Evolutionary conservation across 768 basidiomycete genomes (phyloP), one percentile per base, ranked within the genome.

Genomic region (Exsudoporus frostii): DNA sequence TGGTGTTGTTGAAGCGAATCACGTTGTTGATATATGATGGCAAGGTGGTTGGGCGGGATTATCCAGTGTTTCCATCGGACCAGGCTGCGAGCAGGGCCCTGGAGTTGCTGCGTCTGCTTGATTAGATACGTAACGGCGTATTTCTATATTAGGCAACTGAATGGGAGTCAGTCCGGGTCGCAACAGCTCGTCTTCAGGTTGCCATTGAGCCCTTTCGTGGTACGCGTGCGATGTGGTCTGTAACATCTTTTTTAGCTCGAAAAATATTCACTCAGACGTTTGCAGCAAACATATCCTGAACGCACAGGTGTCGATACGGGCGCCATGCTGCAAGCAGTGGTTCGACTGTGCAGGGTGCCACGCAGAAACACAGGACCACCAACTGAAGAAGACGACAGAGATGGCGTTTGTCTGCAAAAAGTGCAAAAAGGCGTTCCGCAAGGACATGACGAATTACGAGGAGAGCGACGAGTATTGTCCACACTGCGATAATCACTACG

Each of bases 381-480:
- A 57, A 2, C 76, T 99, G 29, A 68, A 72, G 7, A 88, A 83
- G 71, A 90, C 90, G 51, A 76, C 78, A 38, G 97, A 99, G 74
- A 91, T 92, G 90, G 72, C 73, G 6, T 91, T 92, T 65, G 71
- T 81, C 52, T 92, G 90, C 74, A 92, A 92, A 68, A 92, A 92
- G 70, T 92, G 90, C 76, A 91, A 90, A 71, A 97, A 96, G 74
- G 93, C 92, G 5, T 98, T 99, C 67, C 75, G 95, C 58, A 98
- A 99, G 74, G 93, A 98, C 71, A 94, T 98, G 92, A 58, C 77
- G 0, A 72, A 70, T 7, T 98, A 92, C 64, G 96, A 98, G 62
- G 96, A 99, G 69, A 93, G 92, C 65, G 95, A 98, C 68, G 97
- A 99, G 71, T 98, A 86, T 67, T 98, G 97, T 67, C 97, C 96